Conservation (phyloP, 2,329 filamentous ascomycete genomes). For the Fusarium newnesense region DNA sequence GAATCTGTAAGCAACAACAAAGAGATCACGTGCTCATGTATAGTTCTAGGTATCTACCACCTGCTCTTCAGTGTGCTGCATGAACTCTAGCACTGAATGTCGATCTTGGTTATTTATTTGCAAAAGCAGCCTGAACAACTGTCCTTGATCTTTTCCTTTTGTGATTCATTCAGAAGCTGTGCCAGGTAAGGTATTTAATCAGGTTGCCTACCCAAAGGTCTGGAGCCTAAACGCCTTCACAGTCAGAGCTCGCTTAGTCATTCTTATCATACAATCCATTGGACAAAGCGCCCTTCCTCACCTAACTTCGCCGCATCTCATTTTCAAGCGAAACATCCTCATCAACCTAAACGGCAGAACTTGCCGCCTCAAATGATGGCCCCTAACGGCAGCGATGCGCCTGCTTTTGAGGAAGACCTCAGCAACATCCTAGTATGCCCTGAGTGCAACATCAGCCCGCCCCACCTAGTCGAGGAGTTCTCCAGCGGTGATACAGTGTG, state of each 20-base stretch:
- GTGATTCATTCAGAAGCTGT: neutral
- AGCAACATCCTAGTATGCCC: constrained; percentile 87
- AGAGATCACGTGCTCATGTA: neutral
- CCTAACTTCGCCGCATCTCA: constrained; percentile 26
- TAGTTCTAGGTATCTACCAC: neutral
- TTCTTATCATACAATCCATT: neutral
- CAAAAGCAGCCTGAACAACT: neutral
- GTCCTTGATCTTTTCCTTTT: neutral
- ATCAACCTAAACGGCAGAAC: constrained; percentile 55
- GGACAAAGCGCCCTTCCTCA: constrained; percentile 25
- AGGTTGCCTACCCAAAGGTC: neutral
- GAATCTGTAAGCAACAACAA: neutral
- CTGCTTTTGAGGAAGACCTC: constrained; percentile 80
- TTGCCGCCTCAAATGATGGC: constrained; percentile 60
- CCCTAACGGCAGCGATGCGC: constrained; percentile 48
- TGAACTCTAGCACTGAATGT: neutral
- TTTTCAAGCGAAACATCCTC: constrained; percentile 42
- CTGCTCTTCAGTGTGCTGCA: neutral
- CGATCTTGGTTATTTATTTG: neutral
- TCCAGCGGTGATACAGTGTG: constrained; percentile 94
- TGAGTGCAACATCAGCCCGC: constrained; percentile 92
- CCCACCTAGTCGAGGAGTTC: constrained; percentile 92
- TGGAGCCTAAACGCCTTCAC: neutral
- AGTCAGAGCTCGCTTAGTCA: constrained; percentile 25
- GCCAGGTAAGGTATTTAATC: neutral